Base-by-base conservation (phyloP, 2,329 filamentous ascomycete genomes). In the Pseudogymnoascus sp. region DNA sequence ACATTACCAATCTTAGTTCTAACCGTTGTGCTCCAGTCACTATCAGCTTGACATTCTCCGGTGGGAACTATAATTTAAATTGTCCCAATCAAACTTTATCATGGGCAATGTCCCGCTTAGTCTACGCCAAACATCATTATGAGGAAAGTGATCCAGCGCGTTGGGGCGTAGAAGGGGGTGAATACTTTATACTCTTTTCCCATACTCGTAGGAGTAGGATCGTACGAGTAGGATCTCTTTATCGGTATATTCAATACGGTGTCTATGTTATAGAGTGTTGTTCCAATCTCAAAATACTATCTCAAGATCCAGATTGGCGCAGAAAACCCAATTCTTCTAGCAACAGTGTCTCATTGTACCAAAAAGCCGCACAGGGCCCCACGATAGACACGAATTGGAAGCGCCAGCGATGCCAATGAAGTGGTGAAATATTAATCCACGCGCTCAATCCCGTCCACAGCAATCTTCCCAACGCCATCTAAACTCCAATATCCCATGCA, bases 271-370 rank as follows among this genome's bases (percentile, higher is more conserved):
- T 33, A 54, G 26, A n/a, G 11, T 54, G 9, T 54, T 54, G 33
- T 54, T 54, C 47, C 47, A 54, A 33, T 54, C 47, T 17, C 47
- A 33, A 54, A 54, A 54, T 54, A 54, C 47, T 54, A 54, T 33
- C 26, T 29, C 47, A 54, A 54, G 47, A 54, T 33, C 47, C 47
- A n/a, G 26, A 11, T 54, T 54, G 26, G 8, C n/a, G 2, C 29
- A 17, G 47, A 26, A 54, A n/a, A 10, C 47, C 47, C 9, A 33
- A 54, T 54, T 33, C n/a, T 11, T 54, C 47, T 54, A 54, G 29
- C 17, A 54, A 10, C 26, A 54, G 47, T n/a, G 44, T 54, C 47
- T 54, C 47, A 13, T 11, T 17, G 11, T 33, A 33, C 29, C 29
- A 33, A 33, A 15, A 33, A 33, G 15, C 29, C 47, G 29, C 47